phyloP scores from a whole-genome alignment of 768 basidiomycete species.

The Rhodosporidiobolus odoratus region DNA sequence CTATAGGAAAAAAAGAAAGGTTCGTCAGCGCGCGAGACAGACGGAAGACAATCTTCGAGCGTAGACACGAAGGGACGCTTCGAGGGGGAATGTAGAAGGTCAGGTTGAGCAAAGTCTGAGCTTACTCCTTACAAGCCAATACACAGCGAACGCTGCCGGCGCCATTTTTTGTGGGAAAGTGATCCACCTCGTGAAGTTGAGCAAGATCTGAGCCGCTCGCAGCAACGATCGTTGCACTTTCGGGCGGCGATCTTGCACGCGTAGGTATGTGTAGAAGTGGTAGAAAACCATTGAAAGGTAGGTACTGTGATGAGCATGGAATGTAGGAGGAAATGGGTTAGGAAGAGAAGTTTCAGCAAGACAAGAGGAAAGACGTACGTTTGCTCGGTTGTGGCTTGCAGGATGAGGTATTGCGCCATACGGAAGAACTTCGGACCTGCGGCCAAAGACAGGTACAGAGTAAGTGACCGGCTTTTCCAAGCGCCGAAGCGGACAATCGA shows the following conservation, averaged over 20 bases:
- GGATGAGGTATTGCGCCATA: conserved; percentile 4
- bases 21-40: too few relatives aligned
- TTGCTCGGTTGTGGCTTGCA: conserved; percentile 25
- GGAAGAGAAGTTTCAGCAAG: neutral
- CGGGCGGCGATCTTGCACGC: neutral
- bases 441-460: neutral
- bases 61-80: too few relatives aligned
- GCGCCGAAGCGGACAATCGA: neutral
- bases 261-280: conserved; percentile 8
- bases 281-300: conserved; percentile 19
- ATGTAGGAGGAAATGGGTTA: neutral
- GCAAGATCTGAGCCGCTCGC: neutral
- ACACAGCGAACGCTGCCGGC: conserved; percentile 20
- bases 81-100: too few relatives aligned
- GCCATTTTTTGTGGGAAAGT: conserved; percentile 24
- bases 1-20: too few relatives aligned
- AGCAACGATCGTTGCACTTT: neutral
- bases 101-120: too few relatives aligned
- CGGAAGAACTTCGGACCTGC: conserved; percentile 23
- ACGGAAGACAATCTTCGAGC: too few relatives aligned
- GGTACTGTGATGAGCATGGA: neutral
- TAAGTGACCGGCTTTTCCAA: neutral
- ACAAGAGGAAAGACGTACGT: neutral
- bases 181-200: conserved; percentile 6
- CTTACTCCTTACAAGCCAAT: conserved; percentile 26